Evolutionary conservation across 306 rosid species (phyloP).

Genomic region (Fragaria vesca): DNA sequence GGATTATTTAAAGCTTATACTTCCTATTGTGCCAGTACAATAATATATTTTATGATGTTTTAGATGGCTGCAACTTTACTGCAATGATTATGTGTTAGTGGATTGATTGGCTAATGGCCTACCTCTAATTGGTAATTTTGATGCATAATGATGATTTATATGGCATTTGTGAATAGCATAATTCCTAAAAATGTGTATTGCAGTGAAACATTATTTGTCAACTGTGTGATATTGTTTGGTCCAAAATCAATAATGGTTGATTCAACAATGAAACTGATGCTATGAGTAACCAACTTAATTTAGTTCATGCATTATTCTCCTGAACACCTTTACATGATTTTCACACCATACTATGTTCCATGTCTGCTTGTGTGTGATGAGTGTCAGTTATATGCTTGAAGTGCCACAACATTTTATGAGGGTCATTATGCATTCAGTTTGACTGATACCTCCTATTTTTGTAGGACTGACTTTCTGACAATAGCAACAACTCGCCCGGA

Average conservation of each 20-base stretch:
- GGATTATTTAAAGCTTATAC: neutral
- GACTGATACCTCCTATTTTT: constrained; percentile 20
- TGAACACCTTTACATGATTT: neutral
- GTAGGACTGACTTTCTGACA: constrained; percentile 77
- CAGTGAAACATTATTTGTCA: neutral
- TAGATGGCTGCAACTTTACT: neutral
- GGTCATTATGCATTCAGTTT: constrained; percentile 18
- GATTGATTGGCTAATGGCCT: neutral
- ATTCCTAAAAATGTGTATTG: neutral
- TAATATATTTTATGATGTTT: neutral
- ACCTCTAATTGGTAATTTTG: neutral
- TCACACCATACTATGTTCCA: neutral
- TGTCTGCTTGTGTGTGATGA: neutral
- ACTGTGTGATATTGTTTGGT: neutral
- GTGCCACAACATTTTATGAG: neutral
- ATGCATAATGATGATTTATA: neutral
- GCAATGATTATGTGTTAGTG: neutral
- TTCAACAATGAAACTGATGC: neutral
- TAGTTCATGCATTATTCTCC: neutral
- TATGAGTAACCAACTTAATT: neutral
- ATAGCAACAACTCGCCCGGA: constrained; percentile 96
- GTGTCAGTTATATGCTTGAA: neutral
- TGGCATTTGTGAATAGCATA: neutral
- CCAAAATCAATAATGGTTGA: neutral
- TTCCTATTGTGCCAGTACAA: neutral